These are phyloP conservation scores for Nymphaea colorata DNA, from an alignment of 164 flowering plant genomes.

Conservation along the genomic window DNA sequence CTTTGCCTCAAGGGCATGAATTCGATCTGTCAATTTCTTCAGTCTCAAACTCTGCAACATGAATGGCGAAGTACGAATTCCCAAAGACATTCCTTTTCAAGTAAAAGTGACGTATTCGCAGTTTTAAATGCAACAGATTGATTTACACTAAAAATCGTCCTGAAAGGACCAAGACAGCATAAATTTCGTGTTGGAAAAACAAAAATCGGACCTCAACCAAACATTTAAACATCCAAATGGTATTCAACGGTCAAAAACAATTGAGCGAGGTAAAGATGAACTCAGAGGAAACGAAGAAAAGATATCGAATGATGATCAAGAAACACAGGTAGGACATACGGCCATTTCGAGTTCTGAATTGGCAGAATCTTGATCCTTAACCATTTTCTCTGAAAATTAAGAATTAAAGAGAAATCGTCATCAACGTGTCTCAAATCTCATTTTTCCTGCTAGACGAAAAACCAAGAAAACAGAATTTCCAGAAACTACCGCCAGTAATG, in stretches of 20 bases:
- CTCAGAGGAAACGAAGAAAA: no score
- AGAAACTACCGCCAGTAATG: slow-evolving; percentile 64
- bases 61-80: background rate
- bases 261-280: no score
- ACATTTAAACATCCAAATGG: no score
- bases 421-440: background rate
- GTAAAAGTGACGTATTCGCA: background rate
- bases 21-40: slow-evolving; percentile 60
- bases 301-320: background rate
- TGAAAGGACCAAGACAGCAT: no score
- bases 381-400: slow-evolving; percentile 68
- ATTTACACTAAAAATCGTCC: no score
- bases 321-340: slow-evolving; percentile 26
- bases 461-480: background rate
- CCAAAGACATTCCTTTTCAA: background rate
- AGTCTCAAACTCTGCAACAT: slow-evolving; percentile 59
- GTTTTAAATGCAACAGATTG: no score
- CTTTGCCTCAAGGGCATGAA: slow-evolving; percentile 65
- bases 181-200: no score
- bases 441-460: background rate
- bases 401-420: slow-evolving; percentile 8
- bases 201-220: no score
- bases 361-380: slow-evolving; percentile 87
- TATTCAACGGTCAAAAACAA: no score
- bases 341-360: slow-evolving; percentile 83